These are phyloP conservation scores for Westerdykella aurantiaca DNA, from an alignment of 2,329 filamentous ascomycete species.

Conservation along the genomic window DNA sequence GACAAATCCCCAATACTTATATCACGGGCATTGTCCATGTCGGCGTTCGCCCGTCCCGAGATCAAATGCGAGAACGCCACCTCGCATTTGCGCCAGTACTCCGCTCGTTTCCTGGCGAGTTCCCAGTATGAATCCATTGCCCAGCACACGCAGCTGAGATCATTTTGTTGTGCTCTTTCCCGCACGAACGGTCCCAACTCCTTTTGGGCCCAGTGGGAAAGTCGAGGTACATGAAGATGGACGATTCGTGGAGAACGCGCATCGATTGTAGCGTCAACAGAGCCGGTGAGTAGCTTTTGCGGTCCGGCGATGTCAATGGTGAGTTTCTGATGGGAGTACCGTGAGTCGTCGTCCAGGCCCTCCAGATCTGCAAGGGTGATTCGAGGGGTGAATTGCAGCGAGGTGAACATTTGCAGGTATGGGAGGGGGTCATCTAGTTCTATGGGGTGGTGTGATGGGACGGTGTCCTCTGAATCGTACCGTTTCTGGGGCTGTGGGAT, in stretches of 20 bases:
- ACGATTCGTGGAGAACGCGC: conserved; percentile 43
- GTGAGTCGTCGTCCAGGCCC: conserved; percentile 7
- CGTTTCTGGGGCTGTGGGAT: conserved; percentile 20
- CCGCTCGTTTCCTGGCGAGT: conserved; percentile 54
- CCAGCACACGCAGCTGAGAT: conserved; percentile 59
- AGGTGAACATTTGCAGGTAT: conserved; percentile 66
- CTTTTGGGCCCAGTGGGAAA: conserved; percentile 54
- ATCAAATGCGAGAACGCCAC: conserved; percentile 39
- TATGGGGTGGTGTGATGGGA: conserved; percentile 60
- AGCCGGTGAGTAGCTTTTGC: conserved; percentile 53
- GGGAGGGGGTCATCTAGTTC: conserved; percentile 60
- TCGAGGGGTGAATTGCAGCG: conserved; percentile 56
- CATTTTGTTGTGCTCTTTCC: conserved; percentile 38
- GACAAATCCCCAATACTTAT: conserved; percentile 9
- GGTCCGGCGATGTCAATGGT: conserved; percentile 49
- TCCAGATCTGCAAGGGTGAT: conserved; percentile 30
- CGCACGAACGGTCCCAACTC: conserved; percentile 55
- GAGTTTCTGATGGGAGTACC: conserved; percentile 37
- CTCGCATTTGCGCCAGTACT: conserved; percentile 56
- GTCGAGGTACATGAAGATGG: conserved; percentile 48
- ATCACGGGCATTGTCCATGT: conserved; percentile 14
- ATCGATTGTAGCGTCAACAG: conserved; percentile 53
- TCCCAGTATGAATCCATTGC: conserved; percentile 65
- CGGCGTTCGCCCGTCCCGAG: conserved; percentile 8
- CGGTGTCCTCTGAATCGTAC: conserved; percentile 30